Evolutionary conservation across 345 rosid genomes (phyloP), one percentile per base, ranked within the genome.

Genomic region (Eutrema japonicum): DNA sequence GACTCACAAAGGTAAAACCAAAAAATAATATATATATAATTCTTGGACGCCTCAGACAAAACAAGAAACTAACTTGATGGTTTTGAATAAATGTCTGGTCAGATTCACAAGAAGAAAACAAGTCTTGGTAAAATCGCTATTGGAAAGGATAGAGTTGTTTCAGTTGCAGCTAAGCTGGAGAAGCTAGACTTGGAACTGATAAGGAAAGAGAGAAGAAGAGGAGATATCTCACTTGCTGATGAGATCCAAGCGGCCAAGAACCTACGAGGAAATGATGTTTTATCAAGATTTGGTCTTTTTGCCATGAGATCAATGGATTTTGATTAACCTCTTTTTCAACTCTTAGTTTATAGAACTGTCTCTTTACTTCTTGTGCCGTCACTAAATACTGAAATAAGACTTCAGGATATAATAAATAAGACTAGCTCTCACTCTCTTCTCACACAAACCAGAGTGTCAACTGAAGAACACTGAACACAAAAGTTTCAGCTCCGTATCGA

Each of bases 241-340:
- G 93, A 91, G 86, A 91, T 93, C 73, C 84, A 26, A 73, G 92
- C 88, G 0, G 94, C 96, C 57, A 91, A 84, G 67, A 88, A 40
- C 62, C 87, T 38, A 80, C 76, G 85, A 80, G 76, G 76, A 64
- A 75, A 22, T 33, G 67, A 56, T 64, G 10, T 13, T 49, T 41
- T 76, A 18, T 30, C 62, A 10, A 71, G 71, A 42, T 33, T 62
- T 57, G 72, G 68, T 50, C 36, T 70, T 57, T 70, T 56, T 69
- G 79, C 71, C 16, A 62, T 76, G 67, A 50, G 27, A 27, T 47
- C 59, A 3, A 51, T 75, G 42, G 78, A 75, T 18, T 51, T 67
- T 51, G 42, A 68, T 59, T 50, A 27, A 68, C 60, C n/a, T n/a
- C 50, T 57, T 46, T 37, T 46, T 37, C 29, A 53, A 26, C 40